Evolutionary conservation across 1,139 yeast genomes (phyloP).

Genomic region (Taphrina communis): DNA sequence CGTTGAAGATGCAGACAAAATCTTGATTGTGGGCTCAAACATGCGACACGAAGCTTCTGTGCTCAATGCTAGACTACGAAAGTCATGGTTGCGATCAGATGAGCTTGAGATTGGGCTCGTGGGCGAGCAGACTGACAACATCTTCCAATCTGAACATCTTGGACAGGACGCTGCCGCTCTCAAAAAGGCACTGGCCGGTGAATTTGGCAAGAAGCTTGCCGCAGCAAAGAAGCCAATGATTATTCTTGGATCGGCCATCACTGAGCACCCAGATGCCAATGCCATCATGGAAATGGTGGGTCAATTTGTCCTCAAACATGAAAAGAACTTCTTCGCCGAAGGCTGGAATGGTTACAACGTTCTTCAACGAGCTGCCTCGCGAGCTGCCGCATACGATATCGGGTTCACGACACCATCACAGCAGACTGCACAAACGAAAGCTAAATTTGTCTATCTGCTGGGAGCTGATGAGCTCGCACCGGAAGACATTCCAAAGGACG

Average conservation of each 20-base stretch:
- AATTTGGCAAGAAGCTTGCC: slow-evolving; percentile 70
- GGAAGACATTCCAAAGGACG: slow-evolving; percentile 76
- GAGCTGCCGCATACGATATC: slow-evolving; percentile 83
- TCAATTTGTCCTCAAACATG: slow-evolving; percentile 64
- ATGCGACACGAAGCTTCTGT: slow-evolving; percentile 93
- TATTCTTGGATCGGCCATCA: slow-evolving; percentile 80
- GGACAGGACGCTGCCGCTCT: slow-evolving; percentile 69
- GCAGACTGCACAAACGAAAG: slow-evolving; percentile 60
- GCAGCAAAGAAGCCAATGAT: slow-evolving; percentile 77
- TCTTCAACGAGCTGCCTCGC: slow-evolving; percentile 84
- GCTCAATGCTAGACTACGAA: slow-evolving; percentile 81
- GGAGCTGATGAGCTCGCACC: slow-evolving; percentile 83
- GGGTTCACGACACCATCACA: slow-evolving; percentile 69
- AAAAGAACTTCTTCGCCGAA: slow-evolving; percentile 62
- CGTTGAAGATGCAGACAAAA: slow-evolving; percentile 80
- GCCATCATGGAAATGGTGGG: slow-evolving; percentile 69
- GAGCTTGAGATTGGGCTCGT: slow-evolving; percentile 69
- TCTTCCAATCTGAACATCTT: slow-evolving; percentile 68
- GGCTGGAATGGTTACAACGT: slow-evolving; percentile 85
- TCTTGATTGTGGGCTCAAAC: slow-evolving; percentile 79
- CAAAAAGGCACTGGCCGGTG: slow-evolving; percentile 67
- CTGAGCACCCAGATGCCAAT: slow-evolving; percentile 69
- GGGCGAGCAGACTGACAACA: slow-evolving; percentile 79
- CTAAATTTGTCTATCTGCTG: slow-evolving; percentile 78
- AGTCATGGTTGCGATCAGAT: slow-evolving; percentile 74